These are phyloP conservation scores for Penicillium palitans DNA, from an alignment of 2,329 filamentous ascomycete genomes.

Conservation along the genomic window DNA sequence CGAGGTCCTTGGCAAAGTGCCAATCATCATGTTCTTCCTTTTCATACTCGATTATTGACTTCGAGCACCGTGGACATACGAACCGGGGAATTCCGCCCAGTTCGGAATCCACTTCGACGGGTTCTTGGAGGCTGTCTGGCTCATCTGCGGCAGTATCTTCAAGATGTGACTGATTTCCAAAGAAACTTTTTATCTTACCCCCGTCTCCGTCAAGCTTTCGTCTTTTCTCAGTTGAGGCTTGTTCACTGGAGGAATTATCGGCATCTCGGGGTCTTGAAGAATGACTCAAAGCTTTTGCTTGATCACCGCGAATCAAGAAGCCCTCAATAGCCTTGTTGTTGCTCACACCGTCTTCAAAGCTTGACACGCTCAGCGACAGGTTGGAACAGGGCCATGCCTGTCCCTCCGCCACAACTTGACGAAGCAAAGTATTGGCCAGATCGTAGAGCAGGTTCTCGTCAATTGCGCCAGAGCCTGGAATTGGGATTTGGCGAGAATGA, in stretches of 20 bases:
- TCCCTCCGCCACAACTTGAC: constrained; percentile 75
- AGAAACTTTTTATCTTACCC: constrained; percentile 59
- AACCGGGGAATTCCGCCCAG: constrained; percentile 28
- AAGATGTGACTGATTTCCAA: constrained; percentile 44
- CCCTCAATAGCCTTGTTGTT: constrained; percentile 83
- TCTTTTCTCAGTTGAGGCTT: constrained; percentile 42
- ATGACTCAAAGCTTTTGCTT: constrained; percentile 51
- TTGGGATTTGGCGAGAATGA: constrained; percentile 72
- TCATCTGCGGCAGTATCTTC: constrained; percentile 3
- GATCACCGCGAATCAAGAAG: constrained; percentile 72
- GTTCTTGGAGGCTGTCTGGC: background rate
- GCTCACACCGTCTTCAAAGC: constrained; percentile 82
- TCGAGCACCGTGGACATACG: constrained; percentile 66
- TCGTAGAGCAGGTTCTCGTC: constrained; percentile 72
- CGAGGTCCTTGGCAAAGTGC: constrained; percentile 88
- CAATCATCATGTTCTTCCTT: constrained; percentile 83
- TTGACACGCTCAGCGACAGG: constrained; percentile 82
- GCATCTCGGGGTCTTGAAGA: constrained; percentile 19
- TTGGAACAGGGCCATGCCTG: constrained; percentile 89
- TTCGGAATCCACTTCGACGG: background rate
- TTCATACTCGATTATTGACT: constrained; percentile 58
- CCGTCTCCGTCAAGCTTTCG: constrained; percentile 53
- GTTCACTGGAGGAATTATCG: constrained; percentile 12
- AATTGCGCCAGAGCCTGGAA: constrained; percentile 72
- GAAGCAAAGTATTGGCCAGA: constrained; percentile 72